Conservation (phyloP, 306 rosid genomes). For the Fragaria iinumae region DNA sequence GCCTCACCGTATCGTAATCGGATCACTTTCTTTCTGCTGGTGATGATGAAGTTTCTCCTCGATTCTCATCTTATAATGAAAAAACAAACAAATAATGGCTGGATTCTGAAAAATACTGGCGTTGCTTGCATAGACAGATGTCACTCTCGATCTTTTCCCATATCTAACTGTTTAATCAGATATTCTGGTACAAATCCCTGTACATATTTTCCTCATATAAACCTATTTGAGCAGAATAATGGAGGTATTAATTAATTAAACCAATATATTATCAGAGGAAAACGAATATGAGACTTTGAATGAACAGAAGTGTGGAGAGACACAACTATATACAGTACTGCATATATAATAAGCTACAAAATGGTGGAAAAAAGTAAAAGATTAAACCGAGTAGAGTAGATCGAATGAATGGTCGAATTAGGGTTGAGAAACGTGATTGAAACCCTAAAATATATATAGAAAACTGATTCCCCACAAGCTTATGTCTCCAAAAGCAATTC, state of each 20-base stretch:
- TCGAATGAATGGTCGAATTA: slow-evolving; percentile 33
- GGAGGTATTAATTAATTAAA: neutral
- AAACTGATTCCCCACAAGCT: slow-evolving; percentile 46
- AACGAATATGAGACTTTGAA: neutral
- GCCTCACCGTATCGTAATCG: neutral
- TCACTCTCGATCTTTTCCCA: neutral
- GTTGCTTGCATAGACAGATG: neutral
- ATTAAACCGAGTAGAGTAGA: neutral
- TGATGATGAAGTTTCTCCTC: neutral
- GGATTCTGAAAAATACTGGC: neutral
- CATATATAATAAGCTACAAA: neutral
- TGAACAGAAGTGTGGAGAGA: neutral
- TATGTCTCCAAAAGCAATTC: slow-evolving; percentile 19
- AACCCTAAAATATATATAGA: slow-evolving; percentile 31
- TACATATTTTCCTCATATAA: neutral
- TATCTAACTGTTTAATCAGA: neutral
- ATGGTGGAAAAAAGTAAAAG: neutral
- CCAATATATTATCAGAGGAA: too few species aligned
- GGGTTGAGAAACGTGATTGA: slow-evolving; percentile 40
- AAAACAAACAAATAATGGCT: neutral
- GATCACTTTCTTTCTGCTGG: neutral
- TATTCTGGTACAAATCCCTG: neutral
- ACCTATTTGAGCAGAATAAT: neutral
- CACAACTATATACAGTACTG: neutral
- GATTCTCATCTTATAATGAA: neutral